These are phyloP conservation scores for Brassica nigra DNA, from an alignment of 345 rosid species.

Conservation along the genomic window DNA sequence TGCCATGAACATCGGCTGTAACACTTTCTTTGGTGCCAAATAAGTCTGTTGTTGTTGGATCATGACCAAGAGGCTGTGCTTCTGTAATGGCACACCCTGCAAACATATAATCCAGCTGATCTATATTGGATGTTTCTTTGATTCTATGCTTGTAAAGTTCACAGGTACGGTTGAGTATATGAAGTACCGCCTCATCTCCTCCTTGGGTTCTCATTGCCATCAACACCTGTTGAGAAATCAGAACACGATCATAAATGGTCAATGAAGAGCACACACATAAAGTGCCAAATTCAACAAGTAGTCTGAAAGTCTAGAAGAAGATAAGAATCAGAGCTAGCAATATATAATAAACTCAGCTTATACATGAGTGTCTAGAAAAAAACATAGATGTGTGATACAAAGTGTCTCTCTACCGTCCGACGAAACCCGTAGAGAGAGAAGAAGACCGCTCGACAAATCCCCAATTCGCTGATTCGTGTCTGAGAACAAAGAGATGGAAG, in stretches of 20 bases:
- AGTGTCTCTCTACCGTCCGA: too few relatives aligned
- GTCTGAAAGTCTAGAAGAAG: too few relatives aligned
- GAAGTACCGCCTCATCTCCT: conserved; percentile 78
- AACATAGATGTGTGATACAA: too few relatives aligned
- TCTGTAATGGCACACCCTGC: conserved; percentile 91
- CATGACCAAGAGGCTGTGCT: conserved; percentile 43
- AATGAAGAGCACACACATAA: too few relatives aligned
- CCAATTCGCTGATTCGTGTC: too few relatives aligned
- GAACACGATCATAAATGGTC: conserved; percentile 2
- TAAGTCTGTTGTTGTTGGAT: conserved; percentile 15
- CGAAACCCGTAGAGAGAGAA: too few relatives aligned
- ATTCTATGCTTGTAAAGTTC: conserved; percentile 59
- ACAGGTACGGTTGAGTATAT: conserved; percentile 67
- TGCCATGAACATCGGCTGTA: conserved; percentile 46
- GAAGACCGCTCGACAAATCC: too few relatives aligned
- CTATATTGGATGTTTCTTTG: conserved; percentile 58
- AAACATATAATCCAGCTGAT: conserved; percentile 83
- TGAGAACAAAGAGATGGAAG: too few relatives aligned
- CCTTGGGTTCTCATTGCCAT: conserved; percentile 71
- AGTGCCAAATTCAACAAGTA: too few relatives aligned
- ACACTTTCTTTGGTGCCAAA: conserved; percentile 29
- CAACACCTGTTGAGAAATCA: conserved; percentile 56
- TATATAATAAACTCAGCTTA: too few relatives aligned
- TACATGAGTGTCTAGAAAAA: too few relatives aligned
- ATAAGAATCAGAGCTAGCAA: too few relatives aligned